Conservation (phyloP, 352 stramenopile genomes). For the Pythium graminicola region DNA sequence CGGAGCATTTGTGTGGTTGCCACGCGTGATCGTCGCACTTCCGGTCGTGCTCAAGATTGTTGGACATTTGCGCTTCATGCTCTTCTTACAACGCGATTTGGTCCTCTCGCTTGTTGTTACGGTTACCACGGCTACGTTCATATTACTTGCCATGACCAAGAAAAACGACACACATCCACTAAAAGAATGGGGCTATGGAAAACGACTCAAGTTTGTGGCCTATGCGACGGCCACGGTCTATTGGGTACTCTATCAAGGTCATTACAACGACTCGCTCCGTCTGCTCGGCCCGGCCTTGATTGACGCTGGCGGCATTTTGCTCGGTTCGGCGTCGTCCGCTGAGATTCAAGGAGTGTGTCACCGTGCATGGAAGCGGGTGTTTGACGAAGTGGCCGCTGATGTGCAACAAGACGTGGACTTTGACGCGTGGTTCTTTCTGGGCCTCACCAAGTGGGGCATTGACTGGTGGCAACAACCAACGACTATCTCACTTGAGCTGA, state of each 20-base stretch:
- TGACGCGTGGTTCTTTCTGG: conserved; percentile 64
- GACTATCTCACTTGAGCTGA: conserved; percentile 66
- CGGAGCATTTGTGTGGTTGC: conserved; percentile 45
- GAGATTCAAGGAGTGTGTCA: conserved; percentile 37
- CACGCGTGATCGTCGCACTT: conserved; percentile 40
- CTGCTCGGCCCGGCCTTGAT: conserved; percentile 54
- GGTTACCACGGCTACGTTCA: conserved; percentile 22
- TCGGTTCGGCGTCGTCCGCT: conserved; percentile 38
- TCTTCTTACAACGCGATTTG: conserved; percentile 58
- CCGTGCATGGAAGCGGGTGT: conserved; percentile 42
- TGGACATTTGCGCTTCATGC: conserved; percentile 64
- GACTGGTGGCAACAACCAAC: conserved; percentile 81
- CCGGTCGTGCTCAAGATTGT: conserved; percentile 66
- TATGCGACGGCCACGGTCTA: conserved; percentile 54
- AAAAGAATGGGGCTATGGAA: conserved; percentile 56
- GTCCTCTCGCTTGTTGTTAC: conserved; percentile 33
- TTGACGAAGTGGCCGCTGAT: conserved; percentile 36
- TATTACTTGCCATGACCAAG: neutral
- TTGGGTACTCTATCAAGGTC: conserved; percentile 47
- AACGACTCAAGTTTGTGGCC: conserved; percentile 54
- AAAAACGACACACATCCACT: conserved; percentile 13
- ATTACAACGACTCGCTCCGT: conserved; percentile 41
- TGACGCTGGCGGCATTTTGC: conserved; percentile 55
- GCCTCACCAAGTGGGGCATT: conserved; percentile 58
- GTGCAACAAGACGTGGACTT: conserved; percentile 61